Evolutionary conservation across 176 grass and related monocot species (phyloP), one percentile per base, ranked within the genome.

Genomic region (Ensete ventricosum): DNA sequence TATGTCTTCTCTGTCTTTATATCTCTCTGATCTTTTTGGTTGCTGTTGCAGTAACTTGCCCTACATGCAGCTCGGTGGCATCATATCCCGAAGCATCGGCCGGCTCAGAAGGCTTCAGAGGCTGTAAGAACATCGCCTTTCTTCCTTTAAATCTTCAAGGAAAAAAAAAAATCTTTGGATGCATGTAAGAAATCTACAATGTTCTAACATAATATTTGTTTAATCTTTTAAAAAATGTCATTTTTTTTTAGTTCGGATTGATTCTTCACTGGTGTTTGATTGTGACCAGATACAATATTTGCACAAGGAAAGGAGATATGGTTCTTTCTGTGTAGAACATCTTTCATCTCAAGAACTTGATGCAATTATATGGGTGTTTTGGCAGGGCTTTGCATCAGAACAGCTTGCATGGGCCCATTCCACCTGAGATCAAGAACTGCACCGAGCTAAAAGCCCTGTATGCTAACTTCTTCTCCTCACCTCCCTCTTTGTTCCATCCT

Each of bases 311-410:
- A n/a, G 57, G 57, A 60, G 17, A 60, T 21, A 5, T 20, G n/a
- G 0, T 17, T 20, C 4, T 60, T 60, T 20, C 64, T 43, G n/a
- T 14, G 12, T 26, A 14, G 5, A 12, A 67, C 1, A 65, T 65
- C 25, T 65, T 9, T 10, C 49, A 50, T 16, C 67, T 17, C 2
- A 34, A 14, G 13, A 17, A 67, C 19, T 19, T 69, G 4, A 34
- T 11, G 51, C 34, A 51, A 49, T 9, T 14, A 7, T 67, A 50
- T 70, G 34, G 1, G 14, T 3, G 22, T 64, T 67, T 64, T 65
- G 76, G 69, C 80, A 99, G 95, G 78, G 90, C 95, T 82, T 80
- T 99, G 64, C 95, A 99, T 76, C 91, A 94, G 83, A 99, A 99
- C 77, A 94, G 95, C 86, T 84, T 99, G 81, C 95, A 94, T 11